These are phyloP conservation scores for Pichia gijzeniarum DNA, from an alignment of 805 yeast genomes.

Conservation along the genomic window DNA sequence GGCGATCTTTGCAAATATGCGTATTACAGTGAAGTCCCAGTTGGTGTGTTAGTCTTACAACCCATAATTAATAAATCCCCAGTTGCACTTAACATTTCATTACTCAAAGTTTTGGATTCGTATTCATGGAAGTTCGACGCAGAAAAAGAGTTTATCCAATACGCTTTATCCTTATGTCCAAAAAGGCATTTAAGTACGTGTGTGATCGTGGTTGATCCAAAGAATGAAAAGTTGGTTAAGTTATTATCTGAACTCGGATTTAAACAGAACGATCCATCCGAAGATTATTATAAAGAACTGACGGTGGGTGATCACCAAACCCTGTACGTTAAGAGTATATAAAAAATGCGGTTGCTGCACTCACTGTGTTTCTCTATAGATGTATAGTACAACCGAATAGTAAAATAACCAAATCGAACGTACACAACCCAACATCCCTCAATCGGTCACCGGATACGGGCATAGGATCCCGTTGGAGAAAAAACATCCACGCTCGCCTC, in stretches of 20 bases:
- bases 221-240: background rate
- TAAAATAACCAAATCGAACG: too few relatives aligned
- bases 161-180: conserved; percentile 50
- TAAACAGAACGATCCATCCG: background rate
- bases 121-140: conserved; percentile 54
- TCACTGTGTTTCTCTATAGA: too few relatives aligned
- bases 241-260: conserved; percentile 14
- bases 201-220: conserved; percentile 14
- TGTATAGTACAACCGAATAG: too few relatives aligned
- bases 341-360: too few relatives aligned
- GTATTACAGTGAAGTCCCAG: conserved; percentile 70
- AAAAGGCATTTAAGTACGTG: conserved; percentile 46
- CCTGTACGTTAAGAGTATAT: background rate
- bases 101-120: conserved; percentile 44
- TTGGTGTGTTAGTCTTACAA: conserved; percentile 65
- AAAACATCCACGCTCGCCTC: too few relatives aligned
- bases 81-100: conserved; percentile 22
- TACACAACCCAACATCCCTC: too few relatives aligned
- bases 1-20: conserved; percentile 50
- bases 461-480: too few relatives aligned
- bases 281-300: background rate
- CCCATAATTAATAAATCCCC: conserved; percentile 35
- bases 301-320: background rate
- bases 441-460: too few relatives aligned
- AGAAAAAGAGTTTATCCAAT: conserved; percentile 52